These are phyloP conservation scores for Lasiosphaeria ovina DNA, from an alignment of 495 filamentous ascomycete genomes.

Conservation along the genomic window DNA sequence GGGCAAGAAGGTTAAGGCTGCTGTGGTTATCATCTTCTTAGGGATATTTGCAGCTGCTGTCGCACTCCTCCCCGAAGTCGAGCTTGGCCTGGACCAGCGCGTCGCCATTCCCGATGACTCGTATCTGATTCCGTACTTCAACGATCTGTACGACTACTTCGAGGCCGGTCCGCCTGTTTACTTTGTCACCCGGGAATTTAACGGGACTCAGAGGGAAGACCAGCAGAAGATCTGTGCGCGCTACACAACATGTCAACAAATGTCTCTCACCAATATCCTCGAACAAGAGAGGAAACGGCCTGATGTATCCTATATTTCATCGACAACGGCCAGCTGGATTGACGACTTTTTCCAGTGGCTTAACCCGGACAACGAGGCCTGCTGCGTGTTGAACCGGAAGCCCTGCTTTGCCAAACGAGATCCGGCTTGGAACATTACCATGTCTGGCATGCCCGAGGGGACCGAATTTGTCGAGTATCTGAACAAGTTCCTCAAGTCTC, in stretches of 20 bases:
- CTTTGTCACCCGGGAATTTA: constrained; percentile 82
- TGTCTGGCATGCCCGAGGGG: constrained; percentile 89
- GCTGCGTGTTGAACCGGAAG: constrained; percentile 65
- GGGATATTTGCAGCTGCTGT: constrained; percentile 83
- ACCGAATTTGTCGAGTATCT: constrained; percentile 84
- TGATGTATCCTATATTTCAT: constrained; percentile 86
- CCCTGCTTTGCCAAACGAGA: constrained; percentile 74
- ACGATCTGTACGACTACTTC: constrained; percentile 91
- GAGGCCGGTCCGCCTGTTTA: constrained; percentile 91
- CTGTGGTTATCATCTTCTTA: constrained; percentile 74
- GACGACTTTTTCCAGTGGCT: constrained; percentile 97
- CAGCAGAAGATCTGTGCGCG: constrained; percentile 90
- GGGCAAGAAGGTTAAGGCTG: constrained; percentile 71
- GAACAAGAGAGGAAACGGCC: constrained; percentile 90
- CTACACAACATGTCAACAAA: constrained; percentile 79
- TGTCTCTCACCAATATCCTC: constrained; percentile 81
- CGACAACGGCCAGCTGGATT: constrained; percentile 91
- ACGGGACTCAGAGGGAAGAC: constrained; percentile 66
- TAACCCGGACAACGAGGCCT: constrained; percentile 76
- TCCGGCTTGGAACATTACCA: constrained; percentile 81
- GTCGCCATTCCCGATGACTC: constrained; percentile 91
- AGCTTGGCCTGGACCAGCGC: constrained; percentile 88
- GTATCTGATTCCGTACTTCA: constrained; percentile 90
- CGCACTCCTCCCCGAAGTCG: constrained; percentile 76
- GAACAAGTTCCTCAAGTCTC: constrained; percentile 74